These are phyloP conservation scores for Melanomma pulvis-pyrius DNA, from an alignment of 495 filamentous ascomycete species.

Conservation along the genomic window DNA sequence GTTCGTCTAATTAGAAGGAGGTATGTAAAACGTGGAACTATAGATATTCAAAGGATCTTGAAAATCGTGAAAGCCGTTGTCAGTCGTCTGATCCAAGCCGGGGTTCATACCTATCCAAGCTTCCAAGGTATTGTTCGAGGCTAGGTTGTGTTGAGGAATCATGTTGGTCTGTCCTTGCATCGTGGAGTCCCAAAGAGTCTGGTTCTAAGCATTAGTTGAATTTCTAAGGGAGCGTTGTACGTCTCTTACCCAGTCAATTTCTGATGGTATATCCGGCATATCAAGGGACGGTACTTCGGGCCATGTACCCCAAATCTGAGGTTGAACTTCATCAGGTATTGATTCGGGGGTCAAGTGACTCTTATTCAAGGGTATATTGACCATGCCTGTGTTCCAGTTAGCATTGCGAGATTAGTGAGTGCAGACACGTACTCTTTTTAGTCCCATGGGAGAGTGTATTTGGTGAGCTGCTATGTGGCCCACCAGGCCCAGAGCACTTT, in stretches of 20 bases:
- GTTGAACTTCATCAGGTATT: neutral
- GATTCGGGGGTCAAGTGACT: slow-evolving; percentile 11
- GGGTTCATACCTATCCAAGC: slow-evolving; percentile 9
- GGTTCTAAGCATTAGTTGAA: neutral
- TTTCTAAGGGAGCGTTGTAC: neutral
- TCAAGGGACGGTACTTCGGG: slow-evolving; percentile 8
- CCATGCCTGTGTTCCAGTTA: slow-evolving; percentile 6
- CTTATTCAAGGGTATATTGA: neutral
- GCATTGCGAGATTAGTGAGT: neutral
- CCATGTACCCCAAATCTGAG: slow-evolving; percentile 20
- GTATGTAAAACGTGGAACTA: neutral
- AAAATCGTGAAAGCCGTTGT: slow-evolving; percentile 12
- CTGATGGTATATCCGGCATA: slow-evolving; percentile 32
- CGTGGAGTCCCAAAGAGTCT: slow-evolving; percentile 29
- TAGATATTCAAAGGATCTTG: slow-evolving; percentile 9
- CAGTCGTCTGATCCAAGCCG: slow-evolving; percentile 2
- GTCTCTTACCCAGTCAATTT: slow-evolving; percentile 37
- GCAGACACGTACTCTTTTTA: slow-evolving; percentile 3
- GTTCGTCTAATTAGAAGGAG: neutral
- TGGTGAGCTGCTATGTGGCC: neutral
- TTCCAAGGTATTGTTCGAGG: slow-evolving; percentile 14
- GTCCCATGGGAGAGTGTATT: neutral
- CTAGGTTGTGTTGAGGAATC: slow-evolving; percentile 14
- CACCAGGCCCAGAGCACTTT: slow-evolving; percentile 16
- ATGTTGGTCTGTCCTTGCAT: slow-evolving; percentile 24